Base-by-base conservation (phyloP, 257 asterid genomes). In the Buddleja alternifolia region DNA sequence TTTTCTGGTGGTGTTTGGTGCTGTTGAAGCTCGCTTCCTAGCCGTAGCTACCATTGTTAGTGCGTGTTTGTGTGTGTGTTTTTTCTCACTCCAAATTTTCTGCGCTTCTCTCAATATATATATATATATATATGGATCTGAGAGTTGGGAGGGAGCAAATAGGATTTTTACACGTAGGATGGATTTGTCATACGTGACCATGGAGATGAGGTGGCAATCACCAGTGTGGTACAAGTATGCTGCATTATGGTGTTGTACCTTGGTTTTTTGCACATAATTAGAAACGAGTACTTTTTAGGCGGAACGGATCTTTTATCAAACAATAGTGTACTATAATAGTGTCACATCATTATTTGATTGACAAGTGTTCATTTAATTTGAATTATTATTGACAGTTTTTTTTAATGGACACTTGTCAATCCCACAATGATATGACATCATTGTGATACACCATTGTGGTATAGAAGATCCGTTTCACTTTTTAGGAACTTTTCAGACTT, bases 21-120 rank as follows among this genome's bases (percentile, higher is more conserved):
- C 4, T 3, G 78, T 64, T 51, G 92, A 62, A 68, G 83, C 71
- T 71, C 95, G 85, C 74, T 71, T 85, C 80, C 74, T 77, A 55
- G 88, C 86, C 57, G 84, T 77, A 55, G 88, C 86, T 61, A 83
- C 83, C 97, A 90, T 90, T 75, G 80, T 52, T 55, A 46, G 32
- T 32, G 73, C 51, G 72, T 46, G 53, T 51, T 70, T 8, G 46
- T 60, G 17, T 63, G 34, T 52, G 51, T 29, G 21, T 24, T 7
- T 34, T 10, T 48, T 7, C 42, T 59, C n/a, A n/a, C n/a, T 8
- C 4, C 4, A 44, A 12, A 11, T 6, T 54, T 34, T 40, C 51
- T 10, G 14, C 6, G 54, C 37, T 74, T 29, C 62, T 67, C 64
- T 41, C 65, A 9, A 60, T 37, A 11, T 29, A 9, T 40, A 42